Percentiles rank a stretch among this genome's conserved stretches.
phyloP scores from a whole-genome alignment of 106 monocot genomes.

The Dioscorea dumetorum region DNA sequence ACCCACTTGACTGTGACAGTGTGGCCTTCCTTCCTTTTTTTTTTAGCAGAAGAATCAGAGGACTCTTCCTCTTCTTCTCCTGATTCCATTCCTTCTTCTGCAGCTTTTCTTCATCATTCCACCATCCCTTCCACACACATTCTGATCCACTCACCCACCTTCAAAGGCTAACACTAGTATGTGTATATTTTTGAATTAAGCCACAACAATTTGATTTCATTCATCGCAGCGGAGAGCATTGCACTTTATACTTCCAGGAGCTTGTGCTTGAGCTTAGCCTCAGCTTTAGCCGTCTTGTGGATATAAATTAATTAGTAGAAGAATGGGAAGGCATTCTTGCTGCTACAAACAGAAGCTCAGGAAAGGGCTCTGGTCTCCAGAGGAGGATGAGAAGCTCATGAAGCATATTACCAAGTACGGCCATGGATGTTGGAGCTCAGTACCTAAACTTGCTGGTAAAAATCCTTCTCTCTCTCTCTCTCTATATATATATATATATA shows the following conservation, averaged over 20 bases:
- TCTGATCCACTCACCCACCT: no score
- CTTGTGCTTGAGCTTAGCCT: no score
- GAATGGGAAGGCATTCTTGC: conserved; percentile 69
- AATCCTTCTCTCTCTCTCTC: no score
- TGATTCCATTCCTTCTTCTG: no score
- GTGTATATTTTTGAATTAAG: no score
- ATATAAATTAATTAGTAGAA: no score
- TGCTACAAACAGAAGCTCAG: conserved; percentile 76
- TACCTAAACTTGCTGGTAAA: conserved; percentile 65
- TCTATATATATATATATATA: no score
- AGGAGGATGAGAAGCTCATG: conserved; percentile 70
- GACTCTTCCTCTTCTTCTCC: no score
- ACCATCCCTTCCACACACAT: background rate
- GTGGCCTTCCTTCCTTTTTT: background rate
- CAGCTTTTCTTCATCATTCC: background rate
- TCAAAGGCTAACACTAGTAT: no score
- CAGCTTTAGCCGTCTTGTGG: no score
- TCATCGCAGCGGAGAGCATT: no score
- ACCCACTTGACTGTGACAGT: conserved; percentile 25
- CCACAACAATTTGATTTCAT: no score
- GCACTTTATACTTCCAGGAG: background rate
- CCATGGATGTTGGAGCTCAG: conserved; percentile 75
- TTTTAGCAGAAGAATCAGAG: background rate
- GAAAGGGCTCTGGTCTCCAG: conserved; percentile 68
- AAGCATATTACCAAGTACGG: conserved; percentile 60